phyloP scores from a whole-genome alignment of 352 stramenopile genomes.

The Globisporangium camurandrum region DNA sequence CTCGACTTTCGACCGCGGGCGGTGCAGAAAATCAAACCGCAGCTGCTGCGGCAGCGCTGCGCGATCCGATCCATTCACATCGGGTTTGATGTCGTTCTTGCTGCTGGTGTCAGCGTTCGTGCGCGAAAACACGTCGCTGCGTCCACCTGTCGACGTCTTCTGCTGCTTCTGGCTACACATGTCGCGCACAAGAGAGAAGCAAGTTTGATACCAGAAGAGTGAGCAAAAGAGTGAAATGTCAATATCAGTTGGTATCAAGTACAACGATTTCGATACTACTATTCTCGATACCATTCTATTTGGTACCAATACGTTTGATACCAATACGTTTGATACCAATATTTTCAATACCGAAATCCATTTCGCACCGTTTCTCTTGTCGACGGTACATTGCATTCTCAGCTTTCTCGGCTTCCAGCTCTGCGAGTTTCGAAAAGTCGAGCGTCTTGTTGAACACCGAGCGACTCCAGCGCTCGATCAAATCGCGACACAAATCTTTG shows the following conservation, averaged over 20 bases:
- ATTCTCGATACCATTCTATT: too few species aligned
- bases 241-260: too few species aligned
- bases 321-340: too few species aligned
- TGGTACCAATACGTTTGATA: too few species aligned
- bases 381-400: conserved; percentile 70
- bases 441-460: conserved; percentile 86
- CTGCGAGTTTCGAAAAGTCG: conserved; percentile 80
- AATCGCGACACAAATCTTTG: conserved; percentile 77
- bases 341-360: conserved; percentile 3
- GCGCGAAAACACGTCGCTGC: conserved; percentile 46
- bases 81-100: conserved; percentile 23
- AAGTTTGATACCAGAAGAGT: neutral
- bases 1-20: conserved; percentile 78
- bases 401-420: conserved; percentile 80
- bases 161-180: conserved; percentile 32
- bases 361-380: conserved; percentile 31
- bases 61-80: conserved; percentile 45
- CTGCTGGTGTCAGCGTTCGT: conserved; percentile 19
- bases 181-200: too few species aligned
- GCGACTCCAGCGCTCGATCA: conserved; percentile 84
- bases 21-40: conserved; percentile 76
- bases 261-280: too few species aligned
- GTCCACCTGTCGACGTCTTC: conserved; percentile 21
- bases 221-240: neutral
- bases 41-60: conserved; percentile 65